Evolutionary conservation across 2,329 filamentous ascomycete species (phyloP).

Genomic region (Colletotrichum agaves): DNA sequence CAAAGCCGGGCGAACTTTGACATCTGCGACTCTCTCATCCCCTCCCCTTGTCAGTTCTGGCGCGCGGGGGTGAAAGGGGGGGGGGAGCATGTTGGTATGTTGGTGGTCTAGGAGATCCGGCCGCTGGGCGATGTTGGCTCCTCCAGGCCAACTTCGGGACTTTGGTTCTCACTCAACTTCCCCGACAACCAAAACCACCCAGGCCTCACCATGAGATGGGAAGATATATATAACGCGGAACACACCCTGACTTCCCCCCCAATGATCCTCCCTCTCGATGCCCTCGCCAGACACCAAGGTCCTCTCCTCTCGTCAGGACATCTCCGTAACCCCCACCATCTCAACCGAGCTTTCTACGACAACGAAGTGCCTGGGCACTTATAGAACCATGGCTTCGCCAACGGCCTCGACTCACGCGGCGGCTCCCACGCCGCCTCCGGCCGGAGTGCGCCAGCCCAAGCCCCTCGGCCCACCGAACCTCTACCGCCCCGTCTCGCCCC

Average conservation of each 20-base stretch:
- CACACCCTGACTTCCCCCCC: no score
- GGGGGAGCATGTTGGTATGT: no score
- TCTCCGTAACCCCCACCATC: background rate
- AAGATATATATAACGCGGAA: no score
- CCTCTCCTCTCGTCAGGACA: background rate
- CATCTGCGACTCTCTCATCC: background rate
- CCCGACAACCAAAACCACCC: no score
- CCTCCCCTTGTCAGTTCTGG: background rate
- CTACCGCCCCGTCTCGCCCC: constrained; percentile 11
- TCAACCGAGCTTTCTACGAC: constrained; percentile 23
- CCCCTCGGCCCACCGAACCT: constrained; percentile 18
- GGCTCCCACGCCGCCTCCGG: background rate
- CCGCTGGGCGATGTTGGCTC: no score
- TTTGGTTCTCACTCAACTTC: no score
- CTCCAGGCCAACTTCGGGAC: no score
- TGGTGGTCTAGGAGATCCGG: no score
- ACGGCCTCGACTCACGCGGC: background rate
- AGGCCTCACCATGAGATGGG: no score
- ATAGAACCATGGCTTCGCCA: constrained; percentile 23
- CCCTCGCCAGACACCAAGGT: background rate
- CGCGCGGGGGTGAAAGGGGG: background rate
- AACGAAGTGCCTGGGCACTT: constrained; percentile 29
- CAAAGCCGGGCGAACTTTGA: constrained; percentile 12
- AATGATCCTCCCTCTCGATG: no score
- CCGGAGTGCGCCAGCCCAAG: background rate